Base-by-base conservation (phyloP, 495 filamentous ascomycete species). In the Cercophora scortea region DNA sequence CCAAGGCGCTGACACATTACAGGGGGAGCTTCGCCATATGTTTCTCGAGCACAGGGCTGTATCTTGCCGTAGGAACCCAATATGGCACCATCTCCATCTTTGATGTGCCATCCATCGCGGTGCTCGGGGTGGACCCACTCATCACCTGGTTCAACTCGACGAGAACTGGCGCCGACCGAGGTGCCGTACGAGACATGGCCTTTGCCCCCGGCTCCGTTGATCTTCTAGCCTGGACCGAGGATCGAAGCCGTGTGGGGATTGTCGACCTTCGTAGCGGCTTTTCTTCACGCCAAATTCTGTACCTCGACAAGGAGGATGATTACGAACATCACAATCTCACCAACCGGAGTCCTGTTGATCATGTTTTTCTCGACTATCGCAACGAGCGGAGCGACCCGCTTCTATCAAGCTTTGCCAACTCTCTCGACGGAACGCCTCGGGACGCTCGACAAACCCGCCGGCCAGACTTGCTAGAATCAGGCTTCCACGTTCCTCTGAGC, bases 171-270 rank as follows among this genome's bases (percentile, higher is more conserved):
- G 65, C 63, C 16, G 80, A 82, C 42, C 77, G 74, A 16, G 92
- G 94, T 50, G 90, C 93, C 42, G 83, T 98, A 47, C 82, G 93
- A 47, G 87, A 89, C 50, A 92, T 98, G 83, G 77, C 83, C 18
- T 98, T 98, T 63, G 86, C 88, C 0, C 90, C 93, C 3, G 88
- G 86, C 16, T 89, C 91, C 9, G 88, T 84, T 79, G 92, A 98
- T 65, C 79, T 98, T 13, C 75, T 98, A 35, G 87, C 94, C 19
- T 96, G 92, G 90, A 82, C 90, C 17, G 93, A 98, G 69, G 86
- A 95, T 55, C 85, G 84, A 54, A 91, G 89, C 8, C 79, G 87
- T 56, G 79, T 92, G 35, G 91, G 90, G 10, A 74, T 97, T 43
- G 87, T 87, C 3, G 93, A 98, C 71, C 71, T 91, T 18, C 85